Percentiles rank a stretch among this genome's conserved stretches.
Conservation (phyloP, 257 asterid genomes). For the Leptodermis oblonga region DNA sequence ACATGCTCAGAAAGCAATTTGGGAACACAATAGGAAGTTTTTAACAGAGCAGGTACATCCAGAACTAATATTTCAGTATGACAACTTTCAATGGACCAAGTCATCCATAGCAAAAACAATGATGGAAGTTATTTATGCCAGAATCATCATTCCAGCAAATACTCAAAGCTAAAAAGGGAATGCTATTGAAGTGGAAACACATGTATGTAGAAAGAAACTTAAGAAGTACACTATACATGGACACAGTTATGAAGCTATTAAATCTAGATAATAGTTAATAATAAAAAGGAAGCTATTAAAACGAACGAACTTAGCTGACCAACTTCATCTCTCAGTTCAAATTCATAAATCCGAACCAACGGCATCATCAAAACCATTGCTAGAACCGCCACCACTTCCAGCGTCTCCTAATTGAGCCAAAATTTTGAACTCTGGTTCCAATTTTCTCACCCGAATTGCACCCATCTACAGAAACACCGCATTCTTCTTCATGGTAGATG, state of each 20-base stretch:
- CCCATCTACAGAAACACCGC: background rate
- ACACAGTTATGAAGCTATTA: background rate
- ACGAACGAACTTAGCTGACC: background rate
- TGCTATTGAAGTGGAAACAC: too few relatives aligned
- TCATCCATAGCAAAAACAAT: background rate
- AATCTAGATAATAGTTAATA: background rate
- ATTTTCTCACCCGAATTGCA: background rate
- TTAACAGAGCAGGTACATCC: background rate
- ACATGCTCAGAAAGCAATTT: too few relatives aligned
- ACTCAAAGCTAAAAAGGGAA: too few relatives aligned
- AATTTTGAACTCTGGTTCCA: too few relatives aligned
- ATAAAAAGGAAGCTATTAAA: background rate
- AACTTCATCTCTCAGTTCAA: background rate
- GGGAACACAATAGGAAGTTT: too few relatives aligned
- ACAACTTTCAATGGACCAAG: constrained; percentile 5
- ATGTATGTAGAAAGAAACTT: too few relatives aligned
- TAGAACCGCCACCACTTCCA: background rate
- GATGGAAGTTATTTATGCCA: too few relatives aligned
- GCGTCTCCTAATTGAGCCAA: background rate
- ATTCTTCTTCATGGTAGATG: background rate
- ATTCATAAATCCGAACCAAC: background rate
- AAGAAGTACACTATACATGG: background rate
- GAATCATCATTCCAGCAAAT: too few relatives aligned
- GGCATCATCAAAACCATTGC: background rate
- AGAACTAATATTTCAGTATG: background rate